Conservation (phyloP, 2,329 filamentous ascomycete species). For the Pyricularia pennisetigena region DNA sequence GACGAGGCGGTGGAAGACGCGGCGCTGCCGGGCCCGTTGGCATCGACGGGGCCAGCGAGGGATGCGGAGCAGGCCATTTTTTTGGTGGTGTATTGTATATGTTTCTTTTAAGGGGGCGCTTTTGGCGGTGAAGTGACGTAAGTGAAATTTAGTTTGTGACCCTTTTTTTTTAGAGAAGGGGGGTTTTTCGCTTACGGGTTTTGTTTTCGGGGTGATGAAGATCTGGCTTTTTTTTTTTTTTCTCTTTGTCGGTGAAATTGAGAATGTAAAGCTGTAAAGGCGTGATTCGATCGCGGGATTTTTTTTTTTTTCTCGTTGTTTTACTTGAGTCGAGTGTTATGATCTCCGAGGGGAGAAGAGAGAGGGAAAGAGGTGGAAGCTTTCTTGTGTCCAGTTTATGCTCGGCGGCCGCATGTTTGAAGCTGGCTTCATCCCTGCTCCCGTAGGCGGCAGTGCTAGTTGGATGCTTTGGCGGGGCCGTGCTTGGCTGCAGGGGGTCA, state of each 20-base stretch:
- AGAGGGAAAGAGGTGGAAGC: no score
- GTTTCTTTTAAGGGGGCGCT: not conserved
- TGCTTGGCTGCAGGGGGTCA: not conserved
- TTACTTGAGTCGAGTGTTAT: no score
- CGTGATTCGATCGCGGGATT: no score
- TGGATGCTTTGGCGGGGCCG: not conserved
- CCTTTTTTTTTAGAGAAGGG: not conserved
- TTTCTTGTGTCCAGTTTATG: no score
- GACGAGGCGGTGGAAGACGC: slow-evolving; percentile 37
- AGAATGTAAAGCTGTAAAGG: no score
- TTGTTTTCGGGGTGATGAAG: no score
- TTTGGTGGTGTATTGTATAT: slow-evolving; percentile 7
- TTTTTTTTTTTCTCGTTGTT: no score
- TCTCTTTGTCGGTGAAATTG: no score
- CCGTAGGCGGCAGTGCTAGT: not conserved
- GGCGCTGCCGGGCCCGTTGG: slow-evolving; percentile 36
- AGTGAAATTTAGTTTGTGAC: not conserved
- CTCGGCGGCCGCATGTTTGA: no score
- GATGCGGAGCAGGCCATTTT: slow-evolving; percentile 23
- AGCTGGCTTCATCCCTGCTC: not conserved
- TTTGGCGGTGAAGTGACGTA: not conserved
- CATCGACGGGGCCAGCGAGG: slow-evolving; percentile 22
- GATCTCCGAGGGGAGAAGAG: no score
- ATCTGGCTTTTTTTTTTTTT: no score
- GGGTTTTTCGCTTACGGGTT: no score